phyloP scores from a whole-genome alignment of 106 monocot species.

The Dendrobium nobile region DNA sequence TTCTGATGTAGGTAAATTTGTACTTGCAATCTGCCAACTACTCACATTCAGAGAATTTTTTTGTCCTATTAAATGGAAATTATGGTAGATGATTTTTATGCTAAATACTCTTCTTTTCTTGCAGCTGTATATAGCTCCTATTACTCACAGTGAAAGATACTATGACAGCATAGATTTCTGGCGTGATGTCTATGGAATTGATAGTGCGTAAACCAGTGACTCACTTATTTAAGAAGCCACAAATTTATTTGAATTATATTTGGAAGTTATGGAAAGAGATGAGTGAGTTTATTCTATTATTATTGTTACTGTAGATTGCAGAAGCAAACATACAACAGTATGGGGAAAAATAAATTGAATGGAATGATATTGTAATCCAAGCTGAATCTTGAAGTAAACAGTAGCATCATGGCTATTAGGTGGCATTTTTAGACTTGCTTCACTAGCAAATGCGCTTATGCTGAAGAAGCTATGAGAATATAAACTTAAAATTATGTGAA shows the following conservation, averaged over 20 bases:
- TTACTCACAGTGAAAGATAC: constrained; percentile 84
- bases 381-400: neutral
- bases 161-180: constrained; percentile 87
- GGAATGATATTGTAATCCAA: neutral
- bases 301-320: neutral
- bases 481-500: neutral
- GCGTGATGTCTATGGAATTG: constrained; percentile 91
- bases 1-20: neutral
- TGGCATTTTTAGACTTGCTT: neutral
- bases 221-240: neutral
- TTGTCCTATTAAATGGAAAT: neutral
- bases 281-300: neutral
- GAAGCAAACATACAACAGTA: neutral
- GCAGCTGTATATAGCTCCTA: constrained; percentile 91
- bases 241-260: neutral
- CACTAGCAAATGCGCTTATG: neutral
- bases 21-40: neutral
- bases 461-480: neutral
- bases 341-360: neutral
- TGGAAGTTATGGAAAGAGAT: neutral
- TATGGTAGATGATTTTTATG: neutral
- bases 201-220: constrained; percentile 59
- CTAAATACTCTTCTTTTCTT: constrained; percentile 9
- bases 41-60: neutral
- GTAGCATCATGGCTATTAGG: neutral